phyloP scores from a whole-genome alignment of 768 basidiomycete genomes.

The Hirschioporus abietinus region DNA sequence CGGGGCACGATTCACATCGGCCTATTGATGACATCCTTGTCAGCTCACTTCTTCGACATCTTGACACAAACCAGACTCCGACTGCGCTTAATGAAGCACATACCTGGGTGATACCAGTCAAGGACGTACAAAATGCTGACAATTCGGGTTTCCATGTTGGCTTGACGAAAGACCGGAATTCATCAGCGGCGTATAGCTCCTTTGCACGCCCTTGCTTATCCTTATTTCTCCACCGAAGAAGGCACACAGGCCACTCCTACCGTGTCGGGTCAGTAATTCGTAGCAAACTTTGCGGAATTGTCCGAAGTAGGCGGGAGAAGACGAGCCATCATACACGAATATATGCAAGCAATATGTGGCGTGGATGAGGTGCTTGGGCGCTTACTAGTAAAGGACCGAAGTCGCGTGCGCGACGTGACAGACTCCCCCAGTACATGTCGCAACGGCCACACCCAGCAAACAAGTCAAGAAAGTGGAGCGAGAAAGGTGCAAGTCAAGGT shows the following conservation, averaged over 20 bases:
- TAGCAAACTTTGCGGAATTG: too few species aligned
- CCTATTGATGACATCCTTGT: slow-evolving; percentile 36
- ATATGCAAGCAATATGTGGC: neutral
- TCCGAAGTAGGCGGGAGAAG: too few species aligned
- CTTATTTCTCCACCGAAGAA: slow-evolving; percentile 77
- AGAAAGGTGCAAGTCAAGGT: neutral
- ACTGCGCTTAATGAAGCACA: slow-evolving; percentile 19
- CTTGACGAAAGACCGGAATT: slow-evolving; percentile 83
- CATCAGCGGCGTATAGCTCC: slow-evolving; percentile 63
- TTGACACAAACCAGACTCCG: slow-evolving; percentile 7
- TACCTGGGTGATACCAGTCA: slow-evolving; percentile 94
- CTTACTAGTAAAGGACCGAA: neutral
- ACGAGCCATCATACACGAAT: neutral
- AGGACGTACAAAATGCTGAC: slow-evolving; percentile 74
- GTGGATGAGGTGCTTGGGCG: slow-evolving; percentile 1
- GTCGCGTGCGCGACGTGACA: neutral
- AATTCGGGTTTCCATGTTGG: slow-evolving; percentile 84
- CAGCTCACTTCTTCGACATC: neutral
- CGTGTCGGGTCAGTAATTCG: neutral
- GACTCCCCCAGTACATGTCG: too few species aligned
- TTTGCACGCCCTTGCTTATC: slow-evolving; percentile 44
- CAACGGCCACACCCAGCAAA: slow-evolving; percentile 4
- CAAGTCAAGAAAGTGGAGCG: slow-evolving; percentile 5
- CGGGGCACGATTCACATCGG: slow-evolving; percentile 75
- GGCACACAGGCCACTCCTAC: slow-evolving; percentile 91